phyloP scores from a whole-genome alignment of 2,329 filamentous ascomycete genomes.

The Emydomyces testavorans region DNA sequence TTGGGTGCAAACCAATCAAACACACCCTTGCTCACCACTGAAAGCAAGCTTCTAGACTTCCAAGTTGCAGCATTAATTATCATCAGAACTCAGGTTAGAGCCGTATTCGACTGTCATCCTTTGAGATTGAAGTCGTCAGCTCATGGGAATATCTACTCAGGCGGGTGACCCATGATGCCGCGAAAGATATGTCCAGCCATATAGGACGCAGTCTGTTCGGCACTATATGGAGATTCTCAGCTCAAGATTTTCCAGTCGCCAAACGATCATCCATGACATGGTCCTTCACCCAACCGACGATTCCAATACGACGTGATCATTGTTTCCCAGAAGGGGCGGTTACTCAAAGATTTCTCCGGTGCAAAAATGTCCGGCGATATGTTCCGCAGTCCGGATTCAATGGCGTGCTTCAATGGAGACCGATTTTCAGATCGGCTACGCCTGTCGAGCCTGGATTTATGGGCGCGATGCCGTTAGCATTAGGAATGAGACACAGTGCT shows the following conservation, averaged over 20 bases:
- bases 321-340: neutral
- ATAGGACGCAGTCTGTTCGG: slow-evolving; percentile 37
- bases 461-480: slow-evolving; percentile 25
- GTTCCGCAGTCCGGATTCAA: slow-evolving; percentile 46
- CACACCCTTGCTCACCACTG: slow-evolving; percentile 9
- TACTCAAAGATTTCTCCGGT: neutral
- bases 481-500: slow-evolving; percentile 22
- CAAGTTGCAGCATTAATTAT: slow-evolving; percentile 7
- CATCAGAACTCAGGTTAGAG: slow-evolving; percentile 15
- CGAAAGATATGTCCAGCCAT: slow-evolving; percentile 36
- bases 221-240: slow-evolving; percentile 20
- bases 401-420: slow-evolving; percentile 43
- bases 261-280: slow-evolving; percentile 14
- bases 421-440: slow-evolving; percentile 22
- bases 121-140: neutral
- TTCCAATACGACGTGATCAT: slow-evolving; percentile 7
- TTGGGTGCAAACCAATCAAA: slow-evolving; percentile 29
- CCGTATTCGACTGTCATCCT: neutral
- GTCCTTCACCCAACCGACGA: slow-evolving; percentile 18
- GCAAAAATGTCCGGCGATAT: slow-evolving; percentile 29
- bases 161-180: slow-evolving; percentile 33
- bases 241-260: slow-evolving; percentile 13
- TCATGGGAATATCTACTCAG: slow-evolving; percentile 4
- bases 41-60: slow-evolving; percentile 1
- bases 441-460: slow-evolving; percentile 25